Evolutionary conservation across 164 flowering plant genomes (phyloP).

Genomic region (Liquidambar formosana): DNA sequence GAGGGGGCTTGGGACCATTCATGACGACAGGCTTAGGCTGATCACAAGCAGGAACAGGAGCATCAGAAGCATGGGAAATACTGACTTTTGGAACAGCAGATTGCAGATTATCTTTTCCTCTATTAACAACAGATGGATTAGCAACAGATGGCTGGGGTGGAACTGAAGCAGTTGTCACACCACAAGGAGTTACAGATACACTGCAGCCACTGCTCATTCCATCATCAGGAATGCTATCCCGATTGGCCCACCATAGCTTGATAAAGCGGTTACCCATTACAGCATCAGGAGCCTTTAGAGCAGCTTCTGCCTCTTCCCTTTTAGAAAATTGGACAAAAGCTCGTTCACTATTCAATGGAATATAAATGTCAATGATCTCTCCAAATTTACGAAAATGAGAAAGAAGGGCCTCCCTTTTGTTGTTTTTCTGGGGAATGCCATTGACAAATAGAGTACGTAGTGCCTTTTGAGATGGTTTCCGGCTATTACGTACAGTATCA

Average conservation of each 20-base stretch:
- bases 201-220: constrained; percentile 30
- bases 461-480: constrained; percentile 68
- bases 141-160: constrained; percentile 31
- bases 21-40: constrained; percentile 30
- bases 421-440: constrained; percentile 71
- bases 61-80: constrained; percentile 29
- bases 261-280: constrained; percentile 99
- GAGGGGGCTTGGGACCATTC: constrained; percentile 49
- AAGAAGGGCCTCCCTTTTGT: constrained; percentile 72
- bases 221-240: constrained; percentile 73
- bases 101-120: constrained; percentile 43
- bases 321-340: constrained; percentile 96
- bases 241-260: constrained; percentile 92
- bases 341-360: constrained; percentile 66
- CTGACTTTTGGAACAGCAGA: constrained; percentile 34
- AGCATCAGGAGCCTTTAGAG: constrained; percentile 94
- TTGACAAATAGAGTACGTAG: constrained; percentile 79
- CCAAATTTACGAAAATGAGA: constrained; percentile 94
- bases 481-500: constrained; percentile 34
- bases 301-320: constrained; percentile 96
- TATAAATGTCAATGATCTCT: constrained; percentile 75
- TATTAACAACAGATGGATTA: constrained; percentile 28
- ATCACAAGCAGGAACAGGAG: constrained; percentile 32
- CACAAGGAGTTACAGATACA: constrained; percentile 30
- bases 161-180: constrained; percentile 26